phyloP scores from a whole-genome alignment of 257 asterid species.

The Rauvolfia tetraphylla region DNA sequence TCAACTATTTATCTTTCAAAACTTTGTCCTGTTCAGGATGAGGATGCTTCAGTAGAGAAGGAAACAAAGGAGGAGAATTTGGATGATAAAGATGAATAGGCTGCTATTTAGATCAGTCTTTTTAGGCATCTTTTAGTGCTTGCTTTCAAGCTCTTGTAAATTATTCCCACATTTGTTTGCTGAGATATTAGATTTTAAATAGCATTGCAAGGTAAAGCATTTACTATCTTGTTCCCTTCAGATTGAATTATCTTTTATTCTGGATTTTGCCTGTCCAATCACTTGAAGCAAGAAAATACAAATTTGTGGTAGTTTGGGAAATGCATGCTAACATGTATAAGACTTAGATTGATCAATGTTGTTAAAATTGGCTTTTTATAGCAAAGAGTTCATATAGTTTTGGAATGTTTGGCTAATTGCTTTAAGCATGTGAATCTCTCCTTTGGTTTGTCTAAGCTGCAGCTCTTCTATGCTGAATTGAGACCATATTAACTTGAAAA shows the following conservation, averaged over 20 bases:
- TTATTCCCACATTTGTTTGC: slow-evolving; percentile 13
- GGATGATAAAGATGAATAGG: slow-evolving; percentile 41
- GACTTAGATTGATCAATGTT: no score
- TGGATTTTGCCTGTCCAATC: not conserved
- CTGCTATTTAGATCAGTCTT: not conserved
- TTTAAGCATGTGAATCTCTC: not conserved
- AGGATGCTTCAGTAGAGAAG: slow-evolving; percentile 18
- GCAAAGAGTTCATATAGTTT: not conserved
- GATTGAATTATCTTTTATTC: not conserved
- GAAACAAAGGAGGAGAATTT: slow-evolving; percentile 27
- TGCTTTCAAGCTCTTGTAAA: slow-evolving; percentile 38
- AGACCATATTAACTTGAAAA: not conserved
- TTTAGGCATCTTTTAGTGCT: slow-evolving; percentile 7
- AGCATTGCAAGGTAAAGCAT: no score
- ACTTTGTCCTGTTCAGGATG: slow-evolving; percentile 28
- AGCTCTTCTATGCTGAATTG: not conserved
- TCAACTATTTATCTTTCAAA: not conserved
- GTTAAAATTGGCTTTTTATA: not conserved
- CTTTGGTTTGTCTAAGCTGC: no score
- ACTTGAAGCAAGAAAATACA: no score
- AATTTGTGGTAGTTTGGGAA: no score
- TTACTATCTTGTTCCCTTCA: not conserved
- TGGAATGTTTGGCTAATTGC: no score
- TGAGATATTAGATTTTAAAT: not conserved
- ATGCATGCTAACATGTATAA: not conserved